Percentiles rank a stretch among this genome's conserved stretches.
Conservation (phyloP, 2,329 filamentous ascomycete species). For the Lasiodiplodia theobromae region DNA sequence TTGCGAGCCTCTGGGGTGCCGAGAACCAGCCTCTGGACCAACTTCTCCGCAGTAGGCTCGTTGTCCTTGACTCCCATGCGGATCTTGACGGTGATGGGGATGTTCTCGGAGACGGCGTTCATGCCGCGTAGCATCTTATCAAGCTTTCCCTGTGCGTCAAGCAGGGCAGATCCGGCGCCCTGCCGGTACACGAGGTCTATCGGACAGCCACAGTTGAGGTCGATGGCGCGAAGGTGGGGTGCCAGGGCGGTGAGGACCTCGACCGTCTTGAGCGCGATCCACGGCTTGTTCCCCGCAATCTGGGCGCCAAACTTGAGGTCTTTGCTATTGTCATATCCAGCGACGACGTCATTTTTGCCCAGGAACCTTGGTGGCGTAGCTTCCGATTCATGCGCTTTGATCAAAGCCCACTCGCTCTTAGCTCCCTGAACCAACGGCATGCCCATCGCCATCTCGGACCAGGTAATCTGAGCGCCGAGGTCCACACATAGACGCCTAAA, state of each 20-base stretch:
- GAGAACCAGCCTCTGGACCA: slow-evolving; percentile 83
- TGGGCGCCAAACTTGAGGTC: slow-evolving; percentile 92
- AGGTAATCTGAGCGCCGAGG: slow-evolving; percentile 89
- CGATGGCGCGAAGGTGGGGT: slow-evolving; percentile 86
- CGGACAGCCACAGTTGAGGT: slow-evolving; percentile 96
- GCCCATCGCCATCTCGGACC: slow-evolving; percentile 98
- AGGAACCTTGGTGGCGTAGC: slow-evolving; percentile 73
- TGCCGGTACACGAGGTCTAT: slow-evolving; percentile 92
- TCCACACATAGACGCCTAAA: slow-evolving; percentile 90
- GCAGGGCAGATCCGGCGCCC: slow-evolving; percentile 87
- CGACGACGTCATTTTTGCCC: slow-evolving; percentile 64
- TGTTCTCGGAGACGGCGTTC: slow-evolving; percentile 89
- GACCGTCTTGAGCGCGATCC: slow-evolving; percentile 86
- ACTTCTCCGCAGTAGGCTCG: slow-evolving; percentile 78
- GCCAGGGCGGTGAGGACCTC: slow-evolving; percentile 79
- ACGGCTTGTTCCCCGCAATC: slow-evolving; percentile 90
- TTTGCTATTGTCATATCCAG: slow-evolving; percentile 79
- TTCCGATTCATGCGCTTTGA: slow-evolving; percentile 91
- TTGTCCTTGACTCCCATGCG: slow-evolving; percentile 86
- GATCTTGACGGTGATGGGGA: slow-evolving; percentile 94
- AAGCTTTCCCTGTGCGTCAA: slow-evolving; percentile 87
- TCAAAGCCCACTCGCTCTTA: slow-evolving; percentile 91
- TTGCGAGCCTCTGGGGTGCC: slow-evolving; percentile 76
- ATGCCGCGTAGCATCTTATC: slow-evolving; percentile 96
- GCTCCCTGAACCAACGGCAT: slow-evolving; percentile 87